Percentiles rank a stretch among this genome's conserved stretches.
Evolutionary conservation across 148 eudicot genomes (phyloP).

Genomic region (Fagopyrum tataricum): DNA sequence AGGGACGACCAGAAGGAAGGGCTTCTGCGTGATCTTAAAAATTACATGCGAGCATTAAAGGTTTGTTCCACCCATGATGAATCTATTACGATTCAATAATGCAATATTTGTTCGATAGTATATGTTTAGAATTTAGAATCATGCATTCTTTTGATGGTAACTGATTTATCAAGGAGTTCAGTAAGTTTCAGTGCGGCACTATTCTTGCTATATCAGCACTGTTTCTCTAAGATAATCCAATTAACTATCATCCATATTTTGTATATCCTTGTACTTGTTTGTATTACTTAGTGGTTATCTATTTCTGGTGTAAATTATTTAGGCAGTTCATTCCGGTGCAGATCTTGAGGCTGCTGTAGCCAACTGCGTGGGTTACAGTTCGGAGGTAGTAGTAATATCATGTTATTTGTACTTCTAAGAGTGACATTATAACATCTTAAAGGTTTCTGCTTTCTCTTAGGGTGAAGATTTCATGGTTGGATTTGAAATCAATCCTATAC

Average conservation of each 20-base stretch:
- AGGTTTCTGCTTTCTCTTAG: slow-evolving; percentile 30
- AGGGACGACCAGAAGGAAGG: slow-evolving; percentile 81
- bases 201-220: not conserved
- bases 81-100: not conserved
- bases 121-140: not conserved
- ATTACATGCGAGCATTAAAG: slow-evolving; percentile 92
- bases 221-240: not conserved
- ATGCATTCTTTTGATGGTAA: not conserved
- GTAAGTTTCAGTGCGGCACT: not conserved
- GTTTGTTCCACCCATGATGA: slow-evolving; percentile 22
- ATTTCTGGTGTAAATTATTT: slow-evolving; percentile 18
- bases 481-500: slow-evolving; percentile 77
- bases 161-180: not conserved
- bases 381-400: slow-evolving; percentile 49
- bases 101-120: not conserved
- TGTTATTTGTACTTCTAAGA: slow-evolving; percentile 10
- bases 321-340: slow-evolving; percentile 99
- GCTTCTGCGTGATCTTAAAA: slow-evolving; percentile 83
- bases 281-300: not conserved
- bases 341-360: slow-evolving; percentile 89
- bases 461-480: slow-evolving; percentile 99
- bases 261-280: not conserved
- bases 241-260: not conserved
- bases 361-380: slow-evolving; percentile 82
- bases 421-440: not conserved